Conservation (phyloP, 805 yeast genomes). For the Zygoascus biomembranicola region DNA sequence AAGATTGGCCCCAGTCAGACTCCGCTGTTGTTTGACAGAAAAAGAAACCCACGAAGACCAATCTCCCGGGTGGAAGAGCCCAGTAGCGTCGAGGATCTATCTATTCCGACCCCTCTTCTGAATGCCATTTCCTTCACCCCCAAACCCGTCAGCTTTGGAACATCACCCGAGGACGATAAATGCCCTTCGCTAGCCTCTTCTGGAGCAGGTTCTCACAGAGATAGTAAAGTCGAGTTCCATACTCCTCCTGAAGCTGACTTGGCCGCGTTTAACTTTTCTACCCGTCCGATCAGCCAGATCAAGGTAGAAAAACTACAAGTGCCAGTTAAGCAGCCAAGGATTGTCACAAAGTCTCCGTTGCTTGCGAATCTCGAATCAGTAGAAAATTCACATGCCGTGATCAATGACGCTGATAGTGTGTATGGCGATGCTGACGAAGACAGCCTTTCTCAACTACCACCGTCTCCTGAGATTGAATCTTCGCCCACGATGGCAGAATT, state of each 20-base stretch:
- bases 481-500: slow-evolving; percentile 13
- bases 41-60: slow-evolving; percentile 1
- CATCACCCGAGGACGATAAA: not conserved
- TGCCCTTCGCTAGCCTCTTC: not conserved
- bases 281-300: not conserved
- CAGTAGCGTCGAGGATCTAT: not conserved
- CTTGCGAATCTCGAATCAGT: not conserved
- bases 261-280: not conserved
- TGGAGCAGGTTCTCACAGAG: not conserved
- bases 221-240: not conserved
- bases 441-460: not conserved
- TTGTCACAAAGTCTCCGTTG: not conserved
- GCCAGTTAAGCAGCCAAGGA: not conserved
- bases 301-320: not conserved
- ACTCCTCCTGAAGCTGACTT: not conserved
- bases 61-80: not conserved
- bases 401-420: slow-evolving; percentile 11
- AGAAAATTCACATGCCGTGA: not conserved
- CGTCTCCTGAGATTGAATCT: slow-evolving; percentile 8
- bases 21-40: slow-evolving; percentile 1
- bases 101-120: slow-evolving; percentile 5
- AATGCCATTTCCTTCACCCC: slow-evolving; percentile 5
- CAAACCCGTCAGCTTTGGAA: not conserved
- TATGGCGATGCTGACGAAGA: slow-evolving; percentile 10
- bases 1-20: slow-evolving; percentile 9